Evolutionary conservation across 1,139 yeast genomes (phyloP).

Genomic region (Geotrichum candidum): DNA sequence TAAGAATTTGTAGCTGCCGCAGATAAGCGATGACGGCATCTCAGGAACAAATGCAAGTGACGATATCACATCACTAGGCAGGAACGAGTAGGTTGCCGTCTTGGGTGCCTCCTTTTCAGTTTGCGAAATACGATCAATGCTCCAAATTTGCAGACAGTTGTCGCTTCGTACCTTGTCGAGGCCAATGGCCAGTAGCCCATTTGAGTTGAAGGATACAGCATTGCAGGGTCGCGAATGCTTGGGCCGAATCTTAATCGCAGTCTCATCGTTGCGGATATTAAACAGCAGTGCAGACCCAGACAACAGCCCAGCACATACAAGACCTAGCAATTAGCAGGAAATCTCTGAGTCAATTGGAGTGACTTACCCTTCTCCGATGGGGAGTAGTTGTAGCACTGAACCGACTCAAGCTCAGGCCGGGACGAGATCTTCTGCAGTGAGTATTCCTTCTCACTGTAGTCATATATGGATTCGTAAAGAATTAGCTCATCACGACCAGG

Average conservation of each 20-base stretch:
- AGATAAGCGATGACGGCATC: constrained; percentile 50
- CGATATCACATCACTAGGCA: constrained; percentile 69
- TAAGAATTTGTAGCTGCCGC: constrained; percentile 72
- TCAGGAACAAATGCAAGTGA: constrained; percentile 65
- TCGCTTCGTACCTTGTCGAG: constrained; percentile 77
- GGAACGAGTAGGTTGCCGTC: constrained; percentile 51
- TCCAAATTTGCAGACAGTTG: constrained; percentile 75
- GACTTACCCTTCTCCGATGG: constrained; percentile 44
- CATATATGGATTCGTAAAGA: constrained; percentile 48
- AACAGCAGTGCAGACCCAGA: constrained; percentile 63
- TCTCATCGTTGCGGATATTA: constrained; percentile 45
- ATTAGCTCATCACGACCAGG: constrained; percentile 66
- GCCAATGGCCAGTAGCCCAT: constrained; percentile 68
- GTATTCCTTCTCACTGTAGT: constrained; percentile 24
- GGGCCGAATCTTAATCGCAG: constrained; percentile 50
- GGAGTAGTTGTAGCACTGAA: constrained; percentile 68
- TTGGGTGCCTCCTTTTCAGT: constrained; percentile 14
- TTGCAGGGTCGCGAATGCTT: constrained; percentile 73
- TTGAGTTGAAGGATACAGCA: constrained; percentile 59
- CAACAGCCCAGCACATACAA: constrained; percentile 67
- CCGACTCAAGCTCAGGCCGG: constrained; percentile 61
- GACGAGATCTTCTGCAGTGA: constrained; percentile 30
- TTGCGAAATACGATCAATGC: constrained; percentile 45
- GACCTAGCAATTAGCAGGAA: constrained; percentile 20
- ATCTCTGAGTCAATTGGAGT: not conserved